Base-by-base conservation (phyloP, 306 rosid species). In the Dryas alaskensis region DNA sequence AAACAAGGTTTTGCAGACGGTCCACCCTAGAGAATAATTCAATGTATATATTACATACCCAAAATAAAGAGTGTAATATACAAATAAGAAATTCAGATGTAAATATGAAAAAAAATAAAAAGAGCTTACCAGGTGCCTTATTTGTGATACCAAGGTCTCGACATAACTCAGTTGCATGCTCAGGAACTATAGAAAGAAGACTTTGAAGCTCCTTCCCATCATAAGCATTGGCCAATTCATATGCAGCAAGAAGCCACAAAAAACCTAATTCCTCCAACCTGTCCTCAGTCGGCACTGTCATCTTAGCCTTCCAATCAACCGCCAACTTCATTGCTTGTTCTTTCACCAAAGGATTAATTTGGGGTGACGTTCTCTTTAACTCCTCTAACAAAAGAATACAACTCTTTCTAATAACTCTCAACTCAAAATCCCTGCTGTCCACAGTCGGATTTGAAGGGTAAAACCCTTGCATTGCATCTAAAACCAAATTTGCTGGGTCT, bases 321-420 rank as follows among this genome's bases (percentile, higher is more conserved):
- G 88, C 86, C 63, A 84, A 50, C 70, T 64, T 68, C 31, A 72
- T 46, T 68, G 85, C 84, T 72, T 82, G 80, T 70, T 72, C 78
- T 69, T 67, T 82, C 63, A 82, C 81, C 48, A 25, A 71, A 68
- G 60, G 74, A 17, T 62, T 53, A 54, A 82, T 73, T 27, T 40
- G 70, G 2, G 85, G 80, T 50, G 88, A 84, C 39, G 60, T 25
- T 46, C 42, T 74, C 73, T 77, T 67, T 57, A 84, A 37, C 51
- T 79, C 60, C 71, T 81, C 85, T 47, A 78, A 70, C 67, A 86
- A 65, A 60, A 83, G 70, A 81, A 81, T 70, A 65, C 85, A 82
- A 45, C 81, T 79, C 76, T 73, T 81, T 60, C 80, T 76, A 42
- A 77, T 46, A 78, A 75, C 54, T 48, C 70, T 70, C 64, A 57